Evolutionary conservation across 169 alveolate species (phyloP).

Genomic region (Babesia microti): DNA sequence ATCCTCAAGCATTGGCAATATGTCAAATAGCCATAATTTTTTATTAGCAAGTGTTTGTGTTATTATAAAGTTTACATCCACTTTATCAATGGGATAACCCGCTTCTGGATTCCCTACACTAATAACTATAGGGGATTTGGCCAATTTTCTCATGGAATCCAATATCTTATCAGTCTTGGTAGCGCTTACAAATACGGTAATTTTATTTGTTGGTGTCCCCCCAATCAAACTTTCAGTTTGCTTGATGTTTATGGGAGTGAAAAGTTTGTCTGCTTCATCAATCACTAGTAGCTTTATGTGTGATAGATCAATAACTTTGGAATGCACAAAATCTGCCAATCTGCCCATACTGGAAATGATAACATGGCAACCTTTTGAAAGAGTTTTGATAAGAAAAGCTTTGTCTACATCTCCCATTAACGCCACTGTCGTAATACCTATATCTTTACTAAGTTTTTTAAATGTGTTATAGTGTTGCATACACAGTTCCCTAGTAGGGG

Average conservation of each 20-base stretch:
- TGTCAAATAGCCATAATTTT: constrained; percentile 11
- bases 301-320: constrained; percentile 2
- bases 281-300: constrained; percentile 4
- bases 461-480: constrained; percentile 64
- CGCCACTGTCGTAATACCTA: constrained; percentile 58
- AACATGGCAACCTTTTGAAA: constrained; percentile 9
- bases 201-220: constrained; percentile 1
- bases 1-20: constrained; percentile 1
- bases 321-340: constrained; percentile 4
- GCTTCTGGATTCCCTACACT: constrained; percentile 10
- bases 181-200: constrained; percentile 13
- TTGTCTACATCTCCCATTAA: no score
- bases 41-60: constrained; percentile 2
- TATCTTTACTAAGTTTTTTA: constrained; percentile 51
- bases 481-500: constrained; percentile 78
- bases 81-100: constrained; percentile 5
- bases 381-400: constrained; percentile 7
- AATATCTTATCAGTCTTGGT: constrained; percentile 11
- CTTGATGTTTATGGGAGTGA: constrained; percentile 6
- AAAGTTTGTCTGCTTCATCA: constrained; percentile 18
- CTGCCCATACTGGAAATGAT: constrained; percentile 14
- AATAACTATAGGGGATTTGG: constrained; percentile 13
- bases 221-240: constrained; percentile 9
- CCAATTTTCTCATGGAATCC: constrained; percentile 10
- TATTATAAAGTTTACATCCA: constrained; percentile 6